Evolutionary conservation across 345 rosid species (phyloP), one percentile per base, ranked within the genome.

Genomic region (Syzygium oleosum): DNA sequence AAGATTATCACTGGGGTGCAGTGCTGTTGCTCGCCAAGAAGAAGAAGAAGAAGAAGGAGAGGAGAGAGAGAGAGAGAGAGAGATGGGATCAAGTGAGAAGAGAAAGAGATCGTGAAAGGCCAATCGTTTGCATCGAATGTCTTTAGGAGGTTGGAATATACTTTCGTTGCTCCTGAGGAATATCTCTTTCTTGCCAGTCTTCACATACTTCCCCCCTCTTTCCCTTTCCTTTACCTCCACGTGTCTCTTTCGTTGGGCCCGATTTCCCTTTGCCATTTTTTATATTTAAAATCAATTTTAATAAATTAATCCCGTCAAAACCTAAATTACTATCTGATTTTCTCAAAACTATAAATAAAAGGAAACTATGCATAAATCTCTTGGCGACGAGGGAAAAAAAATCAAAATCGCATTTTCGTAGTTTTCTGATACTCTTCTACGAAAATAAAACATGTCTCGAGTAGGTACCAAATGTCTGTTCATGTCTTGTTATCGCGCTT

Each of bases 21-120:
- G 27, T 0, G 83, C 49, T 43, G 49, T 34, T 73, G 65, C 12
- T 38, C 49, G 49, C 83, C 49, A 17, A 34, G 46, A 9, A 4
- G 78, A 54, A 55, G 79, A 19, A 34, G 46, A 5, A 17, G 43
- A 31, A 17, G 27, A 38, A 38, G 84, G 2, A 10, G 23, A 25
- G 61, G 16, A 84, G 41, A 52, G n/a, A n/a, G 73, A 43, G 34
- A 87, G 87, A n/a, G 77, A 73, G 85, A 31, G 55, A 53, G 58
- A 85, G 84, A 84, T 6, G 65, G 56, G 23, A n/a, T 34, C 43
- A 21, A 16, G 65, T 27, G 19, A 59, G 77, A 27, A 86, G 84
- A 68, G 14, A 38, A 63, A 49, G 29, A 87, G 87, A 2, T 56
- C 25, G 49, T 73, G 1, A 21, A 34, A 34, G 49, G 49, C 15